Evolutionary conservation across 2,329 filamentous ascomycete species (phyloP).

Genomic region (Talaromyces rugulosus): DNA sequence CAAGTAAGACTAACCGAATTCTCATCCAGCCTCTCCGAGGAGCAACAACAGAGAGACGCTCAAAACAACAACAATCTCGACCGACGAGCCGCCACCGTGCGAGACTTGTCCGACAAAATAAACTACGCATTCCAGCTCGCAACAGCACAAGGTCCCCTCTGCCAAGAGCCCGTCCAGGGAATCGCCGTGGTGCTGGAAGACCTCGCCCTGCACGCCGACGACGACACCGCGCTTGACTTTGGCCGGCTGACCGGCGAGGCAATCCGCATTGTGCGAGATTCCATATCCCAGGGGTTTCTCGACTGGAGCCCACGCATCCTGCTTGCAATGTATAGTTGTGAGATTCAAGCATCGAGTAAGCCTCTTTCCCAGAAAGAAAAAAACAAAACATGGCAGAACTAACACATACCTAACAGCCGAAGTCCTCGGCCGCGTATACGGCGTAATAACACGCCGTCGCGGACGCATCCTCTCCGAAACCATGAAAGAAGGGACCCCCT

Average conservation of each 20-base stretch:
- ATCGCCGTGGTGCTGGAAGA: slow-evolving; percentile 88
- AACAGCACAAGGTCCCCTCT: slow-evolving; percentile 82
- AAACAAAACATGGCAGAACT: not conserved
- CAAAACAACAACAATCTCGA: slow-evolving; percentile 22
- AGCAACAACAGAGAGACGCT: slow-evolving; percentile 25
- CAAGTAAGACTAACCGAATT: slow-evolving; percentile 1
- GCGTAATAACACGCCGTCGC: slow-evolving; percentile 90
- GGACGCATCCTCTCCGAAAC: slow-evolving; percentile 85
- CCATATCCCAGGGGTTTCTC: slow-evolving; percentile 80
- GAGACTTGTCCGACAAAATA: slow-evolving; percentile 84
- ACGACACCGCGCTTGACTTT: slow-evolving; percentile 52
- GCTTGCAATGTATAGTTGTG: slow-evolving; percentile 95
- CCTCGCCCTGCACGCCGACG: slow-evolving; percentile 49
- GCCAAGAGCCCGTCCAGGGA: slow-evolving; percentile 88
- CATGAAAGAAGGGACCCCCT: slow-evolving; percentile 92
- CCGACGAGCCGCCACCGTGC: slow-evolving; percentile 38
- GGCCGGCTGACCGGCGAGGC: slow-evolving; percentile 87
- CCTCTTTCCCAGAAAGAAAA: slow-evolving; percentile 11
- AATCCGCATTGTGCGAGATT: slow-evolving; percentile 80
- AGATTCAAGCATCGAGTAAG: slow-evolving; percentile 89
- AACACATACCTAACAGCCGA: slow-evolving; percentile 55
- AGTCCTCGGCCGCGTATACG: slow-evolving; percentile 91
- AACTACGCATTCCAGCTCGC: slow-evolving; percentile 91
- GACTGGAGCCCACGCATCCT: slow-evolving; percentile 96
- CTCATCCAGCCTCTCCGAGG: slow-evolving; percentile 32